Percentiles rank a stretch among this genome's conserved stretches.
Conservation (phyloP, 2,329 filamentous ascomycete genomes). For the Blastomyces silverae region DNA sequence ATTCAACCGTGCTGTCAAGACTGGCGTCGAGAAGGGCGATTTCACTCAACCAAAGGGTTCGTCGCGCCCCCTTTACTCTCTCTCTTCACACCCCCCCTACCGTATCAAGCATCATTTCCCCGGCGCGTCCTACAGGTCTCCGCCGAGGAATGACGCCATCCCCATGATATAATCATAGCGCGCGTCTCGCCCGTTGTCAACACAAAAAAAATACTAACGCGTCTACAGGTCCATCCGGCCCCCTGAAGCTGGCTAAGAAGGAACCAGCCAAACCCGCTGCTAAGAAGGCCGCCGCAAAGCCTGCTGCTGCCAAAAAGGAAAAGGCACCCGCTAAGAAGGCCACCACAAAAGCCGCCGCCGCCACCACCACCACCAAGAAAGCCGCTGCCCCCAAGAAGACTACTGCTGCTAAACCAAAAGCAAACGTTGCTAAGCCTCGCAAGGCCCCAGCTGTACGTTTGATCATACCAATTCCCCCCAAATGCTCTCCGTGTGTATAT, state of each 20-base stretch:
- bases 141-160: neutral
- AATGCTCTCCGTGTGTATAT: neutral
- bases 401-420: conserved; percentile 48
- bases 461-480: neutral
- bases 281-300: conserved; percentile 26
- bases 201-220: conserved; percentile 26
- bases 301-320: conserved; percentile 30
- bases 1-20: conserved; percentile 78
- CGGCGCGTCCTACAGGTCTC: neutral
- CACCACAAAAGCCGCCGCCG: conserved; percentile 33
- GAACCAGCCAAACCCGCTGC: conserved; percentile 40
- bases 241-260: conserved; percentile 89
- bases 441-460: conserved; percentile 42
- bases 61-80: conserved; percentile 28
- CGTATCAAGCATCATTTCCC: neutral
- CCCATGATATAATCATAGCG: conserved; percentile 12
- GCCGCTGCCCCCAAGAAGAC: conserved; percentile 45
- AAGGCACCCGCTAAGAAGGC: conserved; percentile 24
- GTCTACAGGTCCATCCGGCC: conserved; percentile 66
- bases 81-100: neutral
- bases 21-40: conserved; percentile 76
- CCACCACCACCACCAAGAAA: conserved; percentile 45
- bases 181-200: conserved; percentile 12
- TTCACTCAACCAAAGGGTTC: conserved; percentile 88
- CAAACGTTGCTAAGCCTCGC: conserved; percentile 50